These are phyloP conservation scores for Suillus americanus DNA, from an alignment of 768 basidiomycete genomes.

Conservation along the genomic window DNA sequence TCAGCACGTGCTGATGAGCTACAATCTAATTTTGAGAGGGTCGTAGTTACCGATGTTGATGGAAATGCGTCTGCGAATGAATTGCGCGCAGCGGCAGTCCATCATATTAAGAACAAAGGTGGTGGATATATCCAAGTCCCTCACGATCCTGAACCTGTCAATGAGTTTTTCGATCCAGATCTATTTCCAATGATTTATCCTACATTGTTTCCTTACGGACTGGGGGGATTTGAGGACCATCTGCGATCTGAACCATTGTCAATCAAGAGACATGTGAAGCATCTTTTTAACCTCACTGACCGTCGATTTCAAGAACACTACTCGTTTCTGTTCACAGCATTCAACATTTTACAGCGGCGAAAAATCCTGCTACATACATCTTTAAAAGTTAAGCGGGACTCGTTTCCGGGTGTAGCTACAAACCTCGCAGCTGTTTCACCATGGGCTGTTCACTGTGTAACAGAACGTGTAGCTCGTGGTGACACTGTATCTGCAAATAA, in stretches of 20 bases:
- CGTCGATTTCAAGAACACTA: too few species aligned
- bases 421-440: too few species aligned
- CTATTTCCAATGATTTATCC: background rate
- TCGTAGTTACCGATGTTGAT: conserved; percentile 33
- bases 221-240: too few species aligned
- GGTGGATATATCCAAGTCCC: background rate
- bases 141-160: background rate
- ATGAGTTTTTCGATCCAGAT: background rate
- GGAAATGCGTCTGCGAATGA: background rate
- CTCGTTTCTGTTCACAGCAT: too few species aligned
- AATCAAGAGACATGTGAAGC: too few species aligned
- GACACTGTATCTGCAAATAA: conserved; percentile 14
- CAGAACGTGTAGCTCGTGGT: conserved; percentile 22
- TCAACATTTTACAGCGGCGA: too few species aligned
- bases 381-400: too few species aligned
- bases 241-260: too few species aligned
- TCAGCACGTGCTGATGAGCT: too few species aligned
- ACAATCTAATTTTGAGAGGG: conserved; percentile 16
- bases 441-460: conserved; percentile 6
- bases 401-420: too few species aligned
- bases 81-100: background rate
- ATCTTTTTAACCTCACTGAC: too few species aligned
- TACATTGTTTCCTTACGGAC: background rate
- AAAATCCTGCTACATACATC: too few species aligned
- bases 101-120: background rate